phyloP scores from a whole-genome alignment of 768 basidiomycete genomes.

The Clitopilus passeckerianus region DNA sequence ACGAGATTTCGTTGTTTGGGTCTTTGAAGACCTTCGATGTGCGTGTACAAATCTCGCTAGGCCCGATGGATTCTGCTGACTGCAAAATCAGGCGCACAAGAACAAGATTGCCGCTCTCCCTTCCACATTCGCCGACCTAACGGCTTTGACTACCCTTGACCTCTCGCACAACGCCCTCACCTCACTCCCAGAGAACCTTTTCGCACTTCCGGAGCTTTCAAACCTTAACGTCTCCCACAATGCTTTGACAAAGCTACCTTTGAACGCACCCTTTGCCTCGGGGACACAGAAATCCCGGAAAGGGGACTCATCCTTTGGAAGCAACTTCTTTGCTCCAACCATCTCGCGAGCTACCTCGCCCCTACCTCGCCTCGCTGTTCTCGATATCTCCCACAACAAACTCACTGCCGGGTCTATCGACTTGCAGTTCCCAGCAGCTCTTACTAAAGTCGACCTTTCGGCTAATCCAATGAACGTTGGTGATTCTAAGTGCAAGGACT shows the following conservation, averaged over 20 bases:
- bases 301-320: conserved; percentile 32
- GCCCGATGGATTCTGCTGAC: background rate
- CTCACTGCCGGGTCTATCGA: conserved; percentile 55
- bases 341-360: conserved; percentile 60
- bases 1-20: conserved; percentile 80
- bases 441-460: conserved; percentile 61
- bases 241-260: conserved; percentile 51
- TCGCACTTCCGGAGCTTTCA: conserved; percentile 62
- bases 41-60: conserved; percentile 21
- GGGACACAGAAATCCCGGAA: conserved; percentile 14
- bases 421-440: conserved; percentile 40
- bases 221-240: conserved; percentile 73
- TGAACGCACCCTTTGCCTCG: conserved; percentile 51
- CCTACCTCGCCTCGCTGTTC: conserved; percentile 56
- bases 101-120: conserved; percentile 66
- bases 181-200: conserved; percentile 58
- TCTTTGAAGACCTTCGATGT: conserved; percentile 79
- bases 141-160: conserved; percentile 61
- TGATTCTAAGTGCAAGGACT: conserved; percentile 23
- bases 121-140: conserved; percentile 62
- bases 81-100: conserved; percentile 55
- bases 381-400: conserved; percentile 67
- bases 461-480: conserved; percentile 55
- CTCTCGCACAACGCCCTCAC: conserved; percentile 69
- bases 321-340: conserved; percentile 56